Evolutionary conservation across 2,329 filamentous ascomycete species (phyloP), one percentile per base, ranked within the genome.

Genomic region (Incumbomyces delicatus): DNA sequence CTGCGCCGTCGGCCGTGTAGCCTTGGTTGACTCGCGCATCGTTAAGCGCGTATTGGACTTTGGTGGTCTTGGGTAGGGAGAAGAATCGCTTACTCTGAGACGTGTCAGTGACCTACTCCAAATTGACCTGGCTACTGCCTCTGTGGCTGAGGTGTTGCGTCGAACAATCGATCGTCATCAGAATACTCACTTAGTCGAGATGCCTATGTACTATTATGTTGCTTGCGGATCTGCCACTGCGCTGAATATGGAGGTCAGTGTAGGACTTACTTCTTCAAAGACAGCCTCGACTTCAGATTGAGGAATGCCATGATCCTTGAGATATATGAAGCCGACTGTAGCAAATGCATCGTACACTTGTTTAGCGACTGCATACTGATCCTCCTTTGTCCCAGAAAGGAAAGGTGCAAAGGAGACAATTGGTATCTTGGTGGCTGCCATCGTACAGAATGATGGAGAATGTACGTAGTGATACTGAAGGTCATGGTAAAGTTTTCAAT

Each of bases 11-110:
- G 20, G 50, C 50, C 32, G 46, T 53, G 41, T 52, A 54, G 33
- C 52, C 53, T 35, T 53, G 53, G 46, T 54, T 51, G 20, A 46
- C 44, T 11, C 33, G 27, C 3, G 50, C 40, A 11, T 41, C 29
- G n/a, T 69, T 68, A 55, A 74, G 71, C 8, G 68, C 69, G 1
- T 70, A 72, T 37, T 65, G 62, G 59, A 70, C 65, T 51, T 75
- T 75, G 32, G 67, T 61, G 31, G 66, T 64, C 11, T 60, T 57
- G 1, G 66, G 62, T 6, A 74, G 59, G 22, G 66, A 61, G 48
- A 73, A 74, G 6, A 75, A 62, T 11, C 61, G 31, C 60, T 58
- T 48, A 63, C 66, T 48, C 20, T 55, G 20, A 20, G 35, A 12
- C 30, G 11, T 18, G 17, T 41, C 33, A 46, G 36, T 11, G 8